phyloP scores from a whole-genome alignment of 1,284 basidiomycete genomes.

The Trametes pubescens region DNA sequence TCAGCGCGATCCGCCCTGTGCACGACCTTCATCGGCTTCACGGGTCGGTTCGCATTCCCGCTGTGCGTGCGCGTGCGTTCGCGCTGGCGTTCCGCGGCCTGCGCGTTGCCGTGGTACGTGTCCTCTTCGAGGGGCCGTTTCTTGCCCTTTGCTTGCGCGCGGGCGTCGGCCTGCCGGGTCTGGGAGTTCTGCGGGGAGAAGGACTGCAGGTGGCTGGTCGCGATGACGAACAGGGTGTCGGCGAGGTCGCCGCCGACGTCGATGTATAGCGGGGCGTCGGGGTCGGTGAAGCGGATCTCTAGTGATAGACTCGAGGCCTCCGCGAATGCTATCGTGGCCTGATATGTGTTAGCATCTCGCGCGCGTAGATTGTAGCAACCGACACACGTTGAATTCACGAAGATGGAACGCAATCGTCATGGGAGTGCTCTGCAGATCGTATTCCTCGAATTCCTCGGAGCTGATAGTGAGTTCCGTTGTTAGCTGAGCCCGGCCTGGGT shows the following conservation, averaged over 20 bases:
- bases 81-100: conserved; percentile 1
- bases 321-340: conserved; percentile 82
- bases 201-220: conserved; percentile 66
- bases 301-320: conserved; percentile 70
- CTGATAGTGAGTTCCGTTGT: conserved; percentile 77
- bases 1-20: conserved; percentile 53
- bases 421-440: conserved; percentile 67
- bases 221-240: conserved; percentile 75
- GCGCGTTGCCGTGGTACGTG: conserved; percentile 13
- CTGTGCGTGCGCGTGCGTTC: not conserved
- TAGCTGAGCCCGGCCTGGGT: conserved; percentile 65
- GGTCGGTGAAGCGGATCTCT: conserved; percentile 77
- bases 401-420: conserved; percentile 79
- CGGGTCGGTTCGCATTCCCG: conserved; percentile 1
- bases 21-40: conserved; percentile 67
- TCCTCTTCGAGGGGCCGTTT: conserved; percentile 37
- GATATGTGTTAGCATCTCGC: conserved; percentile 3
- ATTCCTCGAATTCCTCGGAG: conserved; percentile 79
- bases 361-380: conserved; percentile 32
- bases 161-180: conserved; percentile 1
- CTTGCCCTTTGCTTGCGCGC: conserved; percentile 23
- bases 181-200: conserved; percentile 24
- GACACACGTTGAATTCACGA: conserved; percentile 78
- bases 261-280: conserved; percentile 75
- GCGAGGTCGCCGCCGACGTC: conserved; percentile 70